Evolutionary conservation across 768 basidiomycete species (phyloP), one percentile per base, ranked within the genome.

Genomic region (Amylocystis lapponica): DNA sequence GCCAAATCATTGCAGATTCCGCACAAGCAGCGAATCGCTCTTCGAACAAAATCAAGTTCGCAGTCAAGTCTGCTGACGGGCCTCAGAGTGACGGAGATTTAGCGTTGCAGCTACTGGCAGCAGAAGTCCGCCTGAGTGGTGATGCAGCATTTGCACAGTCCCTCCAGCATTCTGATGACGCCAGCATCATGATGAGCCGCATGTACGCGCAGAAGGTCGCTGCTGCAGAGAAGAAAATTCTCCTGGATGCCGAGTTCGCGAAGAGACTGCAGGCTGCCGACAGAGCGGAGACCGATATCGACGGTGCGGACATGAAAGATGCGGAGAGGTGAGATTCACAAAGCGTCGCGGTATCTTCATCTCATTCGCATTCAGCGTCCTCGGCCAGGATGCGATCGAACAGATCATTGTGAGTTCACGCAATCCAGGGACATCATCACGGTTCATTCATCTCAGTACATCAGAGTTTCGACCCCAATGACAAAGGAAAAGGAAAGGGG

Each of bases 121-220:
- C 57, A 4, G 65, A 67, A 36, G 55, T 63, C 2, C 44, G 49
- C 23, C 23, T 56, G 12, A 56, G 44, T 35, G 58, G 60, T 22
- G 67, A 69, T 41, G 57, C 61, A 0, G 51, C 57, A 0, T 57
- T 57, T 41, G 67, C 66, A 1, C 63, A 65, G 41, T 42, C 56
- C 2, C 25, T 67, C 27, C 66, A 69, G 43, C 43, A 52, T 17
- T 47, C 56, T n/a, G 50, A 52, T 9, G 58, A 59, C 30, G 50
- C 58, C 10, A 41, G 47, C 14, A 41, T 54, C 25, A 49, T 56
- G 5, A 55, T 57, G 11, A 61, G 62, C 31, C 39, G 45, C 34
- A 66, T 67, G 34, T 62, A 60, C 36, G 66, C 67, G n/a, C 64
- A 61, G 42, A 63, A 53, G 39, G 44, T 66, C n/a, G 64, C 65